These are phyloP conservation scores for Fistulifera pelliculosa DNA, from an alignment of 108 stramenopile species.

Conservation along the genomic window DNA sequence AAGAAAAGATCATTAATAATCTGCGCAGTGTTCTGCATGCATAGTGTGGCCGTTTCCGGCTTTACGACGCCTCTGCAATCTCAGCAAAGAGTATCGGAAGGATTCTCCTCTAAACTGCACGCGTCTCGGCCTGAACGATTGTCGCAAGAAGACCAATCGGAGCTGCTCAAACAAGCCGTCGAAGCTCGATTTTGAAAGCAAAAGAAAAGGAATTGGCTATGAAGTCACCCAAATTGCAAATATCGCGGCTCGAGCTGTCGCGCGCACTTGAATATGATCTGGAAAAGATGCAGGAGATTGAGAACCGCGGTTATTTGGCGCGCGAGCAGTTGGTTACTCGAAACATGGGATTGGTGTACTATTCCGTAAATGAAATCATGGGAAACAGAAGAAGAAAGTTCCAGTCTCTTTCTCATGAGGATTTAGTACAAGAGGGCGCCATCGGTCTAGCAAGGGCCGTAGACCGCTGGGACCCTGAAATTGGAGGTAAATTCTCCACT, in stretches of 20 bases:
- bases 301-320: slow-evolving; percentile 36
- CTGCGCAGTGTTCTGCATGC: too few species aligned
- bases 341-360: slow-evolving; percentile 67
- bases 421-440: slow-evolving; percentile 88
- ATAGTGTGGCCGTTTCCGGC: too few species aligned
- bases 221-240: neutral
- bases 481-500: slow-evolving; percentile 75
- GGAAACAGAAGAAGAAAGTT: slow-evolving; percentile 9
- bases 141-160: neutral
- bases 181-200: neutral
- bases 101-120: too few species aligned
- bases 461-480: slow-evolving; percentile 79
- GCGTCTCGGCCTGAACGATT: neutral
- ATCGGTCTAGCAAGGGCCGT: slow-evolving; percentile 83
- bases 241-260: slow-evolving; percentile 4
- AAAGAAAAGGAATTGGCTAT: neutral
- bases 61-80: too few species aligned
- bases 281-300: slow-evolving; percentile 28
- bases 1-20: too few species aligned
- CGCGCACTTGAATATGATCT: slow-evolving; percentile 38
- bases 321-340: slow-evolving; percentile 49
- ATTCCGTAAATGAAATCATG: slow-evolving; percentile 43
- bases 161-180: slow-evolving; percentile 4
- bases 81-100: too few species aligned
- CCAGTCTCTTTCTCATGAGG: slow-evolving; percentile 50